Evolutionary conservation across 306 rosid species (phyloP).

Genomic region (Hippophae rhamnoides): DNA sequence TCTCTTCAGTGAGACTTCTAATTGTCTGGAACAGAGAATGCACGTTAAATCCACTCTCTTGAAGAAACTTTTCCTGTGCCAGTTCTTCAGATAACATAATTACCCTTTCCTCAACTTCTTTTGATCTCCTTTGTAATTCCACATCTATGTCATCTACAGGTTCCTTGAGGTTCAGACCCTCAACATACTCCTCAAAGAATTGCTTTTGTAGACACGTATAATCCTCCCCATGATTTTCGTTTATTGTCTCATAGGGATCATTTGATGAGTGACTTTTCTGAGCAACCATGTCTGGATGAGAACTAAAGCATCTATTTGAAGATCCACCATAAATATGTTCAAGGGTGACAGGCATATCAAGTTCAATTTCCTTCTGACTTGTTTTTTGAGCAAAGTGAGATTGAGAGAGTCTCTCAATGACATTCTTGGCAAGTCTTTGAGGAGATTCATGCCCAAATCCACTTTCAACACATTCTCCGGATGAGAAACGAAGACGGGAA

Average conservation of each 20-base stretch:
- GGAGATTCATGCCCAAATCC: conserved; percentile 74
- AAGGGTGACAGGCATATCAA: conserved; percentile 58
- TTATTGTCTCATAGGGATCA: conserved; percentile 34
- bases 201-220: conserved; percentile 21
- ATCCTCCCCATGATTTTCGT: conserved; percentile 36
- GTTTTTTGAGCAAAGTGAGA: conserved; percentile 37
- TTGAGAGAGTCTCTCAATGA: conserved; percentile 75
- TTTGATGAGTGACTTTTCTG: conserved; percentile 33
- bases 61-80: conserved; percentile 56
- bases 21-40: conserved; percentile 52
- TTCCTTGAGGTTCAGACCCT: conserved; percentile 33
- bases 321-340: conserved; percentile 65
- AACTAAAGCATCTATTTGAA: conserved; percentile 33
- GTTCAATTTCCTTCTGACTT: conserved; percentile 33
- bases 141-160: conserved; percentile 44
- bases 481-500: conserved; percentile 32
- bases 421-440: conserved; percentile 73
- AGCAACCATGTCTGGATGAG: conserved; percentile 36
- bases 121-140: conserved; percentile 51
- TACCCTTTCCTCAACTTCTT: conserved; percentile 75
- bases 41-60: conserved; percentile 46
- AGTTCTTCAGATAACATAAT: conserved; percentile 50
- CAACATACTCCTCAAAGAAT: conserved; percentile 19
- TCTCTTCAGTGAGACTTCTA: conserved; percentile 55
- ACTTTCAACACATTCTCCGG: conserved; percentile 60